A percentile compares a stretch with the other conserved stretches of the same genome.
Evolutionary conservation across 345 rosid species (phyloP).

Genomic region (Cardamine chenopodiifolia): DNA sequence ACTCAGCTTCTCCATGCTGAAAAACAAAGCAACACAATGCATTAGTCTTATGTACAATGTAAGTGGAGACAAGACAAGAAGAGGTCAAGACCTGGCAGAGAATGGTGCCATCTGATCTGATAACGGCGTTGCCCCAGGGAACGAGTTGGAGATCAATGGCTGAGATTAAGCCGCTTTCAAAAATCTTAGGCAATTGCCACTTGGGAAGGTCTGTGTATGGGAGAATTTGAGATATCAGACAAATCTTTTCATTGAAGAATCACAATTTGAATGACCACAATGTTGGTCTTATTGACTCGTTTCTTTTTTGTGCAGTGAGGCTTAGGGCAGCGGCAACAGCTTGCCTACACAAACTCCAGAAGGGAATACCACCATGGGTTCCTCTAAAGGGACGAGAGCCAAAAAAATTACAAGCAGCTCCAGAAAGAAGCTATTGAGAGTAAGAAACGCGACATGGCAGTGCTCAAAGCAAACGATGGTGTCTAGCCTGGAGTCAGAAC

Average conservation of each 20-base stretch:
- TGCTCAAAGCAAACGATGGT: constrained; percentile 81
- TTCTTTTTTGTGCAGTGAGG: constrained; percentile 59
- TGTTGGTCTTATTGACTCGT: constrained; percentile 3
- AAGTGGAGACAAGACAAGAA: constrained; percentile 21
- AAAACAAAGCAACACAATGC: not conserved
- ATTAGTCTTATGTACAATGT: not conserved
- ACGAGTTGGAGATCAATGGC: constrained; percentile 67
- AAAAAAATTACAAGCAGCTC: constrained; percentile 77
- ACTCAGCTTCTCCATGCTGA: constrained; percentile 70
- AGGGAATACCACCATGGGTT: constrained; percentile 89
- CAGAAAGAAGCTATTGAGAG: constrained; percentile 86
- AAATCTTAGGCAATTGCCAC: constrained; percentile 77
- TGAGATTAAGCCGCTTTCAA: constrained; percentile 58
- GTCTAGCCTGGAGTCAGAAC: constrained; percentile 88
- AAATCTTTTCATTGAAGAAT: not conserved
- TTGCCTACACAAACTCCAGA: constrained; percentile 80
- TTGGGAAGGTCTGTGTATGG: constrained; percentile 77
- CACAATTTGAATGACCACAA: not conserved
- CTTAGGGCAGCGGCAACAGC: constrained; percentile 87
- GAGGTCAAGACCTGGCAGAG: constrained; percentile 67
- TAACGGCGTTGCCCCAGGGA: constrained; percentile 82
- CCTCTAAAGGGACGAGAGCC: constrained; percentile 77
- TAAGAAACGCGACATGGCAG: constrained; percentile 82
- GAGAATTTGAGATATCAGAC: not conserved
- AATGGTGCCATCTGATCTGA: constrained; percentile 46